Evolutionary conservation across 441 rosid genomes (phyloP), one percentile per base, ranked within the genome.

Genomic region (Jatropha podagrica): DNA sequence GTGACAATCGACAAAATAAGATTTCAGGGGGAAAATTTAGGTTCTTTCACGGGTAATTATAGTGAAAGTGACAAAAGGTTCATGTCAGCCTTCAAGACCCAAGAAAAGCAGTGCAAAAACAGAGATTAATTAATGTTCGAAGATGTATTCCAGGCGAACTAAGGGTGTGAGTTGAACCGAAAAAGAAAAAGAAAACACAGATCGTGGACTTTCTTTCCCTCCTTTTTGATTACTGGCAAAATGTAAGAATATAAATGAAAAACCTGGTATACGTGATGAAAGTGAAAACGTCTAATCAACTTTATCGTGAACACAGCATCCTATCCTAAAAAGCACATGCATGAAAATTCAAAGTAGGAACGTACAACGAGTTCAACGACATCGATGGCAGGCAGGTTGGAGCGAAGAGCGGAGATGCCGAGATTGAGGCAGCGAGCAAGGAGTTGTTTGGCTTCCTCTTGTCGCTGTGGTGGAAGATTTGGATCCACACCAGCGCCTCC

Each of bases 401-500:
- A 91, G 79, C 88, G 88, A 71, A 95, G 93, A 76, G 96, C 92
- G 46, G 88, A 79, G 85, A 90, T 90, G 75, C 99, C 99, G 7
- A 95, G 83, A 75, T 90, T 81, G 41, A 95, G 98, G 87, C 99
- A 93, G 71, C 90, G 98, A 72, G 89, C 80, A 73, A 95, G 88
- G 84, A 95, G 97, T 80, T 79, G 78, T 78, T 91, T 95, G 41
- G 99, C 98, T 63, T 88, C 85, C 75, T 95, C 96, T 65, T 93
- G 99, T 37, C 95, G 83, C 68, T 90, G 86, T 0, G 41, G 76
- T 4, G 98, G 97, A 81, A 95, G 97, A 81, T 90, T 90, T 0
- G 99, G 98, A 84, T 95, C 99, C 15, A 95, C 88, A 38, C 98
- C 99, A 20, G 99, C 98, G 81, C 99, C 99, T 10, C 99, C 99